phyloP scores from a whole-genome alignment of 2,329 filamentous ascomycete species.

The Pezicula radicicola region DNA sequence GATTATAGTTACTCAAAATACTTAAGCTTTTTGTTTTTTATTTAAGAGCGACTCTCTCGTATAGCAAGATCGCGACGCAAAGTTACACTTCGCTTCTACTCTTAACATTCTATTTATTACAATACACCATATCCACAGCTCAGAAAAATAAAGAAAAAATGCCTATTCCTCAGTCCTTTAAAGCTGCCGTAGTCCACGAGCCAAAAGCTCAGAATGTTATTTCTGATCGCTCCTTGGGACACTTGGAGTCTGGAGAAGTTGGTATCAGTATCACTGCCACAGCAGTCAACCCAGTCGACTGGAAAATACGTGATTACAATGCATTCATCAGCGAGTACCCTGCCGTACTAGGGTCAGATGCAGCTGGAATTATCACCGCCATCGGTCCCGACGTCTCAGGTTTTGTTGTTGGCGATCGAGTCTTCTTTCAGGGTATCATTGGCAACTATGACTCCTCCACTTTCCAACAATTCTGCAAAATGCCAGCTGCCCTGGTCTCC shows the following conservation, averaged over 20 bases:
- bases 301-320: conserved; percentile 30
- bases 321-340: conserved; percentile 17
- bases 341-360: conserved; percentile 22
- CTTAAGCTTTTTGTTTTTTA: too few relatives aligned
- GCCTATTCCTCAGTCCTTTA: conserved; percentile 14
- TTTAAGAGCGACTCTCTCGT: too few relatives aligned
- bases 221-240: conserved; percentile 15
- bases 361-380: conserved; percentile 16
- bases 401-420: conserved; percentile 22
- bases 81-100: too few relatives aligned
- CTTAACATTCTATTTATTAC: too few relatives aligned
- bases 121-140: too few relatives aligned
- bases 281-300: conserved; percentile 33
- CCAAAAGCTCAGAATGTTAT: conserved; percentile 12
- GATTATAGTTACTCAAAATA: too few relatives aligned
- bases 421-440: conserved; percentile 34
- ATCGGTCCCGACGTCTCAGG: conserved; percentile 18
- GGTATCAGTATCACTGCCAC: conserved; percentile 21
- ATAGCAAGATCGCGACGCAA: too few relatives aligned
- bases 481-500: conserved; percentile 28
- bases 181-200: conserved; percentile 11
- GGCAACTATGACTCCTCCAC: conserved; percentile 26
- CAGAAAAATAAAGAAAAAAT: too few relatives aligned
- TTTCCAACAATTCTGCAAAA: conserved; percentile 35
- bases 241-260: conserved; percentile 18